Percentiles rank a stretch among this genome's conserved stretches.
Evolutionary conservation across 495 filamentous ascomycete genomes (phyloP).

Genomic region (Lasiosphaeris hirsuta): DNA sequence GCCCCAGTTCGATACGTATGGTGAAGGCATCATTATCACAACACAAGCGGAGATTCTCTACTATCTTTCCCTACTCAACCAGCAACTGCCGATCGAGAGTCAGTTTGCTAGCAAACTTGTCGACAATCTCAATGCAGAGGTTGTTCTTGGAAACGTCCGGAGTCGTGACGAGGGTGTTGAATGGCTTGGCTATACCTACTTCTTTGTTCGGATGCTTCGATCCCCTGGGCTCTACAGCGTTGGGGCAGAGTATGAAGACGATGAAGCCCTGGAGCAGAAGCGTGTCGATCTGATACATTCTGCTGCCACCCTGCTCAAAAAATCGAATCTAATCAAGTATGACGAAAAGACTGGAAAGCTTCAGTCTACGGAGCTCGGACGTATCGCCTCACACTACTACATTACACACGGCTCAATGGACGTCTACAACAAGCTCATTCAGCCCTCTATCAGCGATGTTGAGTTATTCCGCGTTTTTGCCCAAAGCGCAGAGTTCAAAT

Average conservation of each 20-base stretch:
- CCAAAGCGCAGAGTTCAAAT: conserved; percentile 97
- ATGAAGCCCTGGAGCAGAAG: conserved; percentile 90
- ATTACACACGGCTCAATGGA: conserved; percentile 95
- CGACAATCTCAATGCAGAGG: conserved; percentile 95
- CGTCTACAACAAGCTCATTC: conserved; percentile 92
- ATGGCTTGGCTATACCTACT: conserved; percentile 97
- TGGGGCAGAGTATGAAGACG: conserved; percentile 89
- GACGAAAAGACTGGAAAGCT: conserved; percentile 89
- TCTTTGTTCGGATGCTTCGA: conserved; percentile 96
- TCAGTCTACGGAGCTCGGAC: conserved; percentile 88
- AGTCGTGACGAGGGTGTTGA: conserved; percentile 93
- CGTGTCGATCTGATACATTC: conserved; percentile 95
- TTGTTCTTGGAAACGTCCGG: conserved; percentile 93
- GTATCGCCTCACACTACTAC: conserved; percentile 97
- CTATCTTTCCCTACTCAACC: conserved; percentile 92
- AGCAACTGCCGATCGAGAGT: conserved; percentile 96
- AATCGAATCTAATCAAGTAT: conserved; percentile 85
- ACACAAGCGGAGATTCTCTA: conserved; percentile 93
- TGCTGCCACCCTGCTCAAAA: conserved; percentile 82
- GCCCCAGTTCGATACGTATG: conserved; percentile 95
- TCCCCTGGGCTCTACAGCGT: conserved; percentile 96
- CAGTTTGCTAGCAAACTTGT: conserved; percentile 90
- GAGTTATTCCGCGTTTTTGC: conserved; percentile 98
- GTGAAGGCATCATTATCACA: conserved; percentile 98
- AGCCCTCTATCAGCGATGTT: conserved; percentile 84